These are phyloP conservation scores for Leavenworthia alabamica DNA, from an alignment of 345 rosid species.

Conservation along the genomic window DNA sequence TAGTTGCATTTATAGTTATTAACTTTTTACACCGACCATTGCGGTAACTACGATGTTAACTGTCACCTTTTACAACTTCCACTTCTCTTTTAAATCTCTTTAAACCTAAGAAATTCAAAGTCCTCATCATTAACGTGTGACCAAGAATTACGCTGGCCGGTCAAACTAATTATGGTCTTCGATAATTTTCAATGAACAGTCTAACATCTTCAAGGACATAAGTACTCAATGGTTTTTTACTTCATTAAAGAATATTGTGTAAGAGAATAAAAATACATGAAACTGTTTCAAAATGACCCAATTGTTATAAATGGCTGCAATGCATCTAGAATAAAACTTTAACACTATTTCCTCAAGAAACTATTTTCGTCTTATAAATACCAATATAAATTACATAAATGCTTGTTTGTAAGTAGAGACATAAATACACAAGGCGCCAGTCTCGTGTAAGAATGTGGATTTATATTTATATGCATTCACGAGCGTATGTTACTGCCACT, in stretches of 20 bases:
- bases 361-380: not conserved
- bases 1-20: not conserved
- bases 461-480: constrained; percentile 61
- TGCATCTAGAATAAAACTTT: not conserved
- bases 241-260: not conserved
- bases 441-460: constrained; percentile 35
- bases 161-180: constrained; percentile 32
- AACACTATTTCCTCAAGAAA: not conserved
- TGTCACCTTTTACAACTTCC: not conserved
- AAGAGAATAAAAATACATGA: not conserved
- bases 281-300: not conserved
- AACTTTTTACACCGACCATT: not conserved
- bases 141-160: constrained; percentile 32
- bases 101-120: not conserved
- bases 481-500: constrained; percentile 55
- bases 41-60: not conserved
- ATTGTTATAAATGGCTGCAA: not conserved
- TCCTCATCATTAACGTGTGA: constrained; percentile 22
- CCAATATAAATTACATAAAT: not conserved
- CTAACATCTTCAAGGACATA: not conserved
- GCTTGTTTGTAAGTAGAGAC: not conserved
- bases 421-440: constrained; percentile 8
- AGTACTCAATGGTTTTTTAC: not conserved
- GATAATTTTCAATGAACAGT: constrained; percentile 32
- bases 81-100: not conserved